Conservation (phyloP, 139 green algal genomes). For the Micromonas pusilla region DNA sequence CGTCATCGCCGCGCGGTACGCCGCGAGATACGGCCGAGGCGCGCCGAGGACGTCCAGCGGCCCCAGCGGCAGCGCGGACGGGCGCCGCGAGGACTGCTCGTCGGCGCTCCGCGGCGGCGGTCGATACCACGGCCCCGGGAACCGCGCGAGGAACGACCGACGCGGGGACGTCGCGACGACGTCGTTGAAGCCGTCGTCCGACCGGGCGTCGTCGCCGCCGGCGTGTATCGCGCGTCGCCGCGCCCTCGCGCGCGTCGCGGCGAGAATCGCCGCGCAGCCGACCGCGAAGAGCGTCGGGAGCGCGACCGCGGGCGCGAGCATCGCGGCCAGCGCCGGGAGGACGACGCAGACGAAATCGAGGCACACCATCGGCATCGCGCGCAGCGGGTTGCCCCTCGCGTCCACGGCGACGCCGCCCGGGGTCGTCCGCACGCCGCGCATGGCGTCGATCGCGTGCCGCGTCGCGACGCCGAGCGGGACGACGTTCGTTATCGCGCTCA, state of each 20-base stretch:
- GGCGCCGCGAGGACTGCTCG: too few species aligned
- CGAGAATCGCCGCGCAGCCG: neutral
- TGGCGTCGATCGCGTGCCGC: neutral
- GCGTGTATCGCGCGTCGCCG: too few species aligned
- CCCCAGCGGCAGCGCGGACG: too few species aligned
- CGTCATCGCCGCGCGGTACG: conserved; percentile 60
- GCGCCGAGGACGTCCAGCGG: too few species aligned
- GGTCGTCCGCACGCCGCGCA: conserved; percentile 21
- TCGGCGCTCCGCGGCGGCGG: too few species aligned
- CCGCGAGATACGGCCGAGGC: conserved; percentile 39
- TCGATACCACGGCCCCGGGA: too few species aligned
- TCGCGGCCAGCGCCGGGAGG: neutral
- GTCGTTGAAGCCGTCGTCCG: neutral
- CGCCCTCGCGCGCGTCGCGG: neutral
- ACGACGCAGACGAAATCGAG: neutral
- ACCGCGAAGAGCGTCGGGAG: neutral
- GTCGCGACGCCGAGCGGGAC: neutral
- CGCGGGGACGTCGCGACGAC: neutral
- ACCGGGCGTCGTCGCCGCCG: too few species aligned
- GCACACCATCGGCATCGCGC: neutral
- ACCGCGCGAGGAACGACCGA: too few species aligned
- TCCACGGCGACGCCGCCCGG: neutral
- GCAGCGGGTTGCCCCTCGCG: neutral
- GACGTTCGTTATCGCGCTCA: conserved; percentile 3
- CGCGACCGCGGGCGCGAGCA: neutral